Percentiles rank a stretch among this genome's conserved stretches.
Conservation (phyloP, 225 moss, liverwort and hornwort genomes). For the Asterella californica region DNA sequence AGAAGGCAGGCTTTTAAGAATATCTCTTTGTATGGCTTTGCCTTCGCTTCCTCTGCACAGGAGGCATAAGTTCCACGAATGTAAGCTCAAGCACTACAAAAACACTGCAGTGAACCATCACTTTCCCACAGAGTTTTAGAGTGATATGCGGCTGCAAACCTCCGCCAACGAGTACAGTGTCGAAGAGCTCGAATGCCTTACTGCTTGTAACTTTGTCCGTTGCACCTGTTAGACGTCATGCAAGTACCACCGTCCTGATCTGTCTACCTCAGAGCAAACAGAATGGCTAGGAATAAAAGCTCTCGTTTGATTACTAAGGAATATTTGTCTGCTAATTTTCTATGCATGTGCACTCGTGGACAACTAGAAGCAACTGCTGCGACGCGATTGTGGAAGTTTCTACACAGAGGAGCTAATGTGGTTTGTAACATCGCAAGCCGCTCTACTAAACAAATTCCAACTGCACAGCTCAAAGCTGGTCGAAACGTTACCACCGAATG, state of each 20-base stretch:
- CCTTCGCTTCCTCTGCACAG: constrained; percentile 70
- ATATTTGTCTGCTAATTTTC: neutral
- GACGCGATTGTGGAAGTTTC: neutral
- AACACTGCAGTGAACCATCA: neutral
- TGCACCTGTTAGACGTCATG: constrained; percentile 59
- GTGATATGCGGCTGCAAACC: constrained; percentile 32
- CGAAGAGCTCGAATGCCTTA: constrained; percentile 71
- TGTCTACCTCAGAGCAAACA: neutral
- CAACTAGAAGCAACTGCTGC: no score
- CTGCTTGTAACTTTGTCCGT: constrained; percentile 80
- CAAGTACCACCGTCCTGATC: neutral
- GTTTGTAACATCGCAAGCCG: neutral
- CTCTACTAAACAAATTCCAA: neutral
- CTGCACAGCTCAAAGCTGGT: neutral
- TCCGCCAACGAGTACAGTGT: constrained; percentile 87
- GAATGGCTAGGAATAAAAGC: neutral
- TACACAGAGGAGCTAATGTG: neutral
- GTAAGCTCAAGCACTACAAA: neutral
- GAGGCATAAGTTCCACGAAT: neutral
- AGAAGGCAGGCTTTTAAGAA: constrained; percentile 80
- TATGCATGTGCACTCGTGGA: neutral
- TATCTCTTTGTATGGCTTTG: constrained; percentile 81
- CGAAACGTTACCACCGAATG: constrained; percentile 57
- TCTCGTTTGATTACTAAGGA: neutral
- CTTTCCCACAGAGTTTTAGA: neutral